These are phyloP conservation scores for Penicillium sp. DNA, from an alignment of 2,329 filamentous ascomycete genomes.

Conservation along the genomic window DNA sequence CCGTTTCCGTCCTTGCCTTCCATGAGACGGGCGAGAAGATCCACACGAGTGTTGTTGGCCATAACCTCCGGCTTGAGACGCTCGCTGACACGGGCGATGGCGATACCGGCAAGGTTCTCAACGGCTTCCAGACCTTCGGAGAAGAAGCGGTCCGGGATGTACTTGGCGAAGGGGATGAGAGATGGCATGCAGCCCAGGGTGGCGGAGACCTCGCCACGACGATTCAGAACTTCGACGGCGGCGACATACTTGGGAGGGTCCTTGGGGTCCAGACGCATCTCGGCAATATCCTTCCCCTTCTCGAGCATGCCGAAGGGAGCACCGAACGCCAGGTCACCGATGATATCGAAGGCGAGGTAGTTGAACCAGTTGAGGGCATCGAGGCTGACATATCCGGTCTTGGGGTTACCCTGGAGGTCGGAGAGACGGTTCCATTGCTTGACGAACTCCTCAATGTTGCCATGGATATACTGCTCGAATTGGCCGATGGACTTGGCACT, in stretches of 20 bases:
- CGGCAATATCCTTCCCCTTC: slow-evolving; percentile 72
- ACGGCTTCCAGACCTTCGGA: slow-evolving; percentile 71
- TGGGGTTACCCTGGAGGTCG: slow-evolving; percentile 46
- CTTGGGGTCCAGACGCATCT: slow-evolving; percentile 64
- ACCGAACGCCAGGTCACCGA: slow-evolving; percentile 67
- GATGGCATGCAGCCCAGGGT: slow-evolving; percentile 72
- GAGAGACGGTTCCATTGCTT: slow-evolving; percentile 69
- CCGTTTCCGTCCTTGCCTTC: slow-evolving; percentile 81
- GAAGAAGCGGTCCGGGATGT: slow-evolving; percentile 81
- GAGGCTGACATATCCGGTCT: slow-evolving; percentile 60
- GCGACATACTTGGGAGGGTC: slow-evolving; percentile 67
- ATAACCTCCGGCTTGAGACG: slow-evolving; percentile 66
- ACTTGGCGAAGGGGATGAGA: slow-evolving; percentile 77
- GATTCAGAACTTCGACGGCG: slow-evolving; percentile 85
- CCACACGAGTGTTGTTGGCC: slow-evolving; percentile 66
- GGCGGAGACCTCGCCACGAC: slow-evolving; percentile 80
- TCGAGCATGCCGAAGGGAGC: slow-evolving; percentile 81
- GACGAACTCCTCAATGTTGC: slow-evolving; percentile 73
- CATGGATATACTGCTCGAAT: slow-evolving; percentile 86
- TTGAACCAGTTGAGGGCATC: slow-evolving; percentile 83
- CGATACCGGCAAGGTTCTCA: slow-evolving; percentile 80
- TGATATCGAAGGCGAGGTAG: slow-evolving; percentile 61
- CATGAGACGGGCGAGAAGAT: slow-evolving; percentile 80
- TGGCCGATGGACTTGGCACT: slow-evolving; percentile 75
- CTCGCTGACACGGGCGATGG: slow-evolving; percentile 74